Conservation (phyloP, 164 flowering plant genomes). For the Magnolia kwangsiensis region DNA sequence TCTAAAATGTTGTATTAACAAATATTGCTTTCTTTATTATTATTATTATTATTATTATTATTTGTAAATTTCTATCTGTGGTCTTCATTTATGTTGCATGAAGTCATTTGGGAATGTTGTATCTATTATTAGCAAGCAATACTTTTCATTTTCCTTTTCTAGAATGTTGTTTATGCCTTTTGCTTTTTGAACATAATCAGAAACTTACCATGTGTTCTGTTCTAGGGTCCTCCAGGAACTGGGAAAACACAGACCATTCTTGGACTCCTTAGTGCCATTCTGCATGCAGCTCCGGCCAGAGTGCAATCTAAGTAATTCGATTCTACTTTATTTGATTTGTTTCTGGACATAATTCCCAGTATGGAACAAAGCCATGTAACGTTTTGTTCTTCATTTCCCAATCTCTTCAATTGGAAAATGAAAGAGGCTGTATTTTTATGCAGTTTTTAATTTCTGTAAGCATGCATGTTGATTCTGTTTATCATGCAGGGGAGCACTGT, state of each 20-base stretch:
- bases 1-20: no score
- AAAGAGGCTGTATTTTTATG: neutral
- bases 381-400: neutral
- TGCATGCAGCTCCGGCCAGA: constrained; percentile 88
- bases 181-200: no score
- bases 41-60: neutral
- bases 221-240: constrained; percentile 99
- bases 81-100: no score
- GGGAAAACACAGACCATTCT: constrained; percentile 99
- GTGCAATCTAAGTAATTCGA: constrained; percentile 56
- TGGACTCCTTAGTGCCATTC: constrained; percentile 88
- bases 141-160: neutral
- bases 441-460: neutral
- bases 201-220: constrained; percentile 10
- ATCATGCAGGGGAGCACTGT: constrained; percentile 44
- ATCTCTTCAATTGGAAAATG: neutral
- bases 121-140: no score
- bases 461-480: neutral
- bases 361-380: neutral
- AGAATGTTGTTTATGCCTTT: neutral
- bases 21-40: no score
- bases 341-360: neutral
- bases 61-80: neutral
- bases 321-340: neutral
- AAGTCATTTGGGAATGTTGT: no score